Evolutionary conservation across 768 basidiomycete genomes (phyloP).

Genomic region (Roridomyces roridus): DNA sequence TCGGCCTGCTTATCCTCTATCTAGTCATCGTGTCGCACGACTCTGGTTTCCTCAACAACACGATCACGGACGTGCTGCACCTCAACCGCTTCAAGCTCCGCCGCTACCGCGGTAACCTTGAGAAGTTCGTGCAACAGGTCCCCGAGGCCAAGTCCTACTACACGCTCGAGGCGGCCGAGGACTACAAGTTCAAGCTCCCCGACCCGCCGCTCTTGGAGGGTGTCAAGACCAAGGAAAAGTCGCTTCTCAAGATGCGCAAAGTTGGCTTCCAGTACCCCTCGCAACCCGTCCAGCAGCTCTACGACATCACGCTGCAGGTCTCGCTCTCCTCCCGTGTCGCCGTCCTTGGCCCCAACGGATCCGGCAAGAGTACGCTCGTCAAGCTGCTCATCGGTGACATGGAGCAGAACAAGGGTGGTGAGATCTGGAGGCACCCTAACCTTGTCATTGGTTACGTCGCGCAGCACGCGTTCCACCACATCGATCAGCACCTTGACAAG

Average conservation of each 20-base stretch:
- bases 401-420: constrained; percentile 96
- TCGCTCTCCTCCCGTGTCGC: constrained; percentile 99
- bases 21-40: constrained; percentile 97
- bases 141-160: constrained; percentile 99
- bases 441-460: constrained; percentile 99
- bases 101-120: constrained; percentile 94
- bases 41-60: constrained; percentile 96
- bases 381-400: constrained; percentile 96
- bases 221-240: constrained; percentile 99
- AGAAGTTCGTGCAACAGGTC: constrained; percentile 91
- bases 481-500: constrained; percentile 98
- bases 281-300: constrained; percentile 85
- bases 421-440: constrained; percentile 99
- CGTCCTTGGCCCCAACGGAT: constrained; percentile 97
- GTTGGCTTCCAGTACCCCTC: constrained; percentile 97
- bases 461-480: constrained; percentile 99
- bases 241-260: constrained; percentile 95
- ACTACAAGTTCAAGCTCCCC: constrained; percentile 99
- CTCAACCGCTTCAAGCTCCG: constrained; percentile 98
- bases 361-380: constrained; percentile 97
- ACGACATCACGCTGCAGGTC: constrained; percentile 95
- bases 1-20: constrained; percentile 11
- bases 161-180: constrained; percentile 92
- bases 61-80: constrained; percentile 97
- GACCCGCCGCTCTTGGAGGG: constrained; percentile 96